phyloP scores from a whole-genome alignment of 2,329 filamentous ascomycete genomes.

The Paecilomyces niveus region DNA sequence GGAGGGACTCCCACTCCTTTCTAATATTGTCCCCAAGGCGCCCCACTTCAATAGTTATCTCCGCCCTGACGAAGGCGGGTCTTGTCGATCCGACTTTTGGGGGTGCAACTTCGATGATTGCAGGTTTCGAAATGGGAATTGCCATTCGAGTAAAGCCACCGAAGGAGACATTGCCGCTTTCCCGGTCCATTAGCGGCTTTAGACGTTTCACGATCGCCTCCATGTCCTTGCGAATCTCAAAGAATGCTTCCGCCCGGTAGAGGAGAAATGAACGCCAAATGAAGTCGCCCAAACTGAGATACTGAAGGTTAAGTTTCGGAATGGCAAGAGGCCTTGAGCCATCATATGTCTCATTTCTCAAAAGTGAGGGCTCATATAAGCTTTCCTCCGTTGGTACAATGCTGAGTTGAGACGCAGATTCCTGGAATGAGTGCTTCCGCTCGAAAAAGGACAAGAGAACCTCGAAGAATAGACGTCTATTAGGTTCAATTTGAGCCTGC shows the following conservation, averaged over 20 bases:
- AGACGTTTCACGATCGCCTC: conserved; percentile 74
- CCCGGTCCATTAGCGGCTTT: conserved; percentile 58
- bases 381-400: conserved; percentile 75
- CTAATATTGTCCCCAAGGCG: conserved; percentile 68
- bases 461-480: conserved; percentile 50
- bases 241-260: conserved; percentile 86
- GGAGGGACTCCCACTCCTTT: conserved; percentile 82
- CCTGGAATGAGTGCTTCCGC: conserved; percentile 73
- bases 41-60: conserved; percentile 77
- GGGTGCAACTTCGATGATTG: conserved; percentile 78
- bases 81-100: conserved; percentile 74
- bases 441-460: conserved; percentile 69
- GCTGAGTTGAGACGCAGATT: conserved; percentile 61
- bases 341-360: conserved; percentile 80
- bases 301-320: conserved; percentile 92
- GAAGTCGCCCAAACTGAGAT: conserved; percentile 90
- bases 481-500: conserved; percentile 57
- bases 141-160: conserved; percentile 88
- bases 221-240: conserved; percentile 85
- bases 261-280: conserved; percentile 90
- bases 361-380: conserved; percentile 70
- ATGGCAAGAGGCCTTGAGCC: conserved; percentile 81
- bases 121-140: conserved; percentile 74
- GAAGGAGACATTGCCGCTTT: conserved; percentile 63
- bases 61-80: conserved; percentile 78